Base-by-base conservation (phyloP, 2,329 filamentous ascomycete species). In the Colletotrichum sp. region DNA sequence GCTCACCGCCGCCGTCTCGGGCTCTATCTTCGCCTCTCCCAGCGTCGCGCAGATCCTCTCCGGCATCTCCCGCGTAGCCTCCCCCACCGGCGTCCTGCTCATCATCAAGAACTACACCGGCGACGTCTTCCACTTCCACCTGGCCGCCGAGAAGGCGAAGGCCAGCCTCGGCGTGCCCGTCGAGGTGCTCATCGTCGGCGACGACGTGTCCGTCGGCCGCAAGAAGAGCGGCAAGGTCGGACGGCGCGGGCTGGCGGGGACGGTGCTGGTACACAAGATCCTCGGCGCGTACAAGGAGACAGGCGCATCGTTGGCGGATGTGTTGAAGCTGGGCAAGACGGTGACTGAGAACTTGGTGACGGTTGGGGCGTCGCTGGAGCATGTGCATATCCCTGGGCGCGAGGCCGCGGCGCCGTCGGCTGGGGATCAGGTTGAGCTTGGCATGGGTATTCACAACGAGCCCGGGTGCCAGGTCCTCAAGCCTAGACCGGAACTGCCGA, bases 361-460 rank as follows among this genome's bases (percentile, higher is more conserved):
- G 0, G 89, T 91, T 65, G 89, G 89, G 5, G 87, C 87, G 1
- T 89, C 87, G 15, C 80, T 91, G 38, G 83, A 85, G 26, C 89
- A 91, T 78, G 89, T 91, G 5, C 89, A 91, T 78, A 88, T 91
- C 2, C 89, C 90, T 4, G 89, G 89, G 1, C 84, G 89, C 5
- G 82, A 77, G 52, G 70, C 76, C 12, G 76, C 76, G 16, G 36
- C 77, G 2, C 82, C 83, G 15, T 87, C 66, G 83, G 26, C 87
- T 1, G 80, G 88, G 18, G 88, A 88, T 24, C 91, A 93, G 79
- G 87, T 93, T 26, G 92, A 94, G 83, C 87, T 94, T 77, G 93
- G 93, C 3, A 94, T 94, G 93, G 93, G 93, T 10, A 94, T 94
- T 78, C 93, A 94, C 82, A 94, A 94, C 78, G 91, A 92, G 80